Evolutionary conservation across 345 rosid species (phyloP).

Genomic region (Eucalyptus cladocalyx): DNA sequence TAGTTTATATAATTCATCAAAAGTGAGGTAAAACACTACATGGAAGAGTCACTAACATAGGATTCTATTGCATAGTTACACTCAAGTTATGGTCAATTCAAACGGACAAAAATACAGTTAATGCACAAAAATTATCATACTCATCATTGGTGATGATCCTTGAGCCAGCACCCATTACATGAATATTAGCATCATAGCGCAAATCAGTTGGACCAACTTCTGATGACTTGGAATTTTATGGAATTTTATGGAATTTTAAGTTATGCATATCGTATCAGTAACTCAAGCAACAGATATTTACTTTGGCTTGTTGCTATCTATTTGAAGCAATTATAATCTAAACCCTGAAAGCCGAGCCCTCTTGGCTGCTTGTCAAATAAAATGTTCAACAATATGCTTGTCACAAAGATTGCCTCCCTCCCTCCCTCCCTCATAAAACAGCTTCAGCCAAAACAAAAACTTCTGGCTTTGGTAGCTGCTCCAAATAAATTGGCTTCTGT

Average conservation of each 20-base stretch:
- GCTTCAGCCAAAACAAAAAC: background rate
- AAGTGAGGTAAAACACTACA: background rate
- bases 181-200: background rate
- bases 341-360: background rate
- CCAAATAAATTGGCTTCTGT: background rate
- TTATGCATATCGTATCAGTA: background rate
- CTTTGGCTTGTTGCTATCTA: background rate
- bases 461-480: background rate
- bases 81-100: background rate
- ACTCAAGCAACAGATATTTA: background rate
- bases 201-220: background rate
- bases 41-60: background rate
- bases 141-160: background rate
- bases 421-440: background rate
- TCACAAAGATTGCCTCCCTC: background rate
- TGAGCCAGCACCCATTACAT: background rate
- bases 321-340: background rate
- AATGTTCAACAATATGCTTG: background rate
- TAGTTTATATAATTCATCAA: background rate
- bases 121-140: background rate
- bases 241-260: background rate
- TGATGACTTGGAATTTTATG: background rate
- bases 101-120: background rate
- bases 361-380: background rate
- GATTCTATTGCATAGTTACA: background rate